Base-by-base conservation (phyloP, 2,329 filamentous ascomycete genomes). In the Colletotrichum sublineola region DNA sequence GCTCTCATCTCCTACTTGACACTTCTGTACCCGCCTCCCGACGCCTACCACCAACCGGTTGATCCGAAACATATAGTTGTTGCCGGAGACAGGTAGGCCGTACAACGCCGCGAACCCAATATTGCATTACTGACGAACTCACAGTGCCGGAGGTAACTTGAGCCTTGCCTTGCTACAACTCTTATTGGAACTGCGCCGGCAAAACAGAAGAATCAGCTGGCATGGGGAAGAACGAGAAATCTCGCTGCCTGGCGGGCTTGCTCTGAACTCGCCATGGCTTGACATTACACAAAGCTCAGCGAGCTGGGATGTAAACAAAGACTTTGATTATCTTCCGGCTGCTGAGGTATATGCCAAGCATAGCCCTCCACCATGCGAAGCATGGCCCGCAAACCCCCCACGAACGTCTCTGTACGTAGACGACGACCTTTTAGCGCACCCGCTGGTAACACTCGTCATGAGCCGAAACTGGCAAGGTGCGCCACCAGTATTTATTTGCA, bases 101-200 rank as follows among this genome's bases (percentile, higher is more conserved):
- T 77, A 9, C 14, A 15, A 68, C 40, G 6, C 50, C 18, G 6
- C 31, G 9, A 53, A 14, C 20, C 36, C 18, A n/a, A 7, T 20
- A 14, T 36, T n/a, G n/a, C n/a, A 40, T 11, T 46, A 33, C 42
- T 69, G 20, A 73, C 46, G 20, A 20, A 60, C 33, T 50, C 2
- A 7, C 78, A 92, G 89, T 69, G 93, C 94, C 3, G 94, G 94
- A 18, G 94, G 92, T 2, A 93, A 93, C 75, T 87, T 96, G 52
- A 82, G 85, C 18, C 85, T 94, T 18, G 87, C 89, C 0, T 86
- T 96, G 0, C 83, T 93, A 0, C 92, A 94, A 78, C 85, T 92
- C 0, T 77, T 96, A 1, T 85, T 95, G 1, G 88, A 94, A 68
- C 82, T 95, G 18, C 80, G 82, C 50, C 82, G 86, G 65, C 80